Evolutionary conservation across 225 moss, liverwort and hornwort genomes (phyloP).

Genomic region (Neckera pumila): DNA sequence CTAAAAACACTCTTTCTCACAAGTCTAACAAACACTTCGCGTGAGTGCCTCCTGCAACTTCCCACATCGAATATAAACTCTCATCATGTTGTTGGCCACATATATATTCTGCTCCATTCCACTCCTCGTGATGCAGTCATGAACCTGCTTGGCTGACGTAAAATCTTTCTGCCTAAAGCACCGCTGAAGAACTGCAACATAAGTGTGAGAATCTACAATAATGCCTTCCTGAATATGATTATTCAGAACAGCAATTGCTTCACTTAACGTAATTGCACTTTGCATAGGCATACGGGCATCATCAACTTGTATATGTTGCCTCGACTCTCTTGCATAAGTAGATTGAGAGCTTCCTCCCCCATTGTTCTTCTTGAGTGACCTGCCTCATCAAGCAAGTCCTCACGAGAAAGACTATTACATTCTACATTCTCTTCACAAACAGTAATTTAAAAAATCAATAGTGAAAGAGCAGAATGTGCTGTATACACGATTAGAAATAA

Average conservation of each 20-base stretch:
- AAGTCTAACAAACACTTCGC: background rate
- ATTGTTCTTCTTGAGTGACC: background rate
- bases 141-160: background rate
- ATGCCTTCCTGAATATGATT: background rate
- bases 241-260: background rate
- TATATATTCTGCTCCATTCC: background rate
- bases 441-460: background rate
- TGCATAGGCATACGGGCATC: background rate
- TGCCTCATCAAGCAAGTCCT: background rate
- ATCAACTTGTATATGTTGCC: background rate
- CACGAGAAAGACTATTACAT: background rate
- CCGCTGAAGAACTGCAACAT: background rate
- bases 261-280: background rate
- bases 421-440: background rate
- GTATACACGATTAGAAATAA: background rate
- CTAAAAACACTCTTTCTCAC: background rate
- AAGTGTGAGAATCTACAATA: background rate
- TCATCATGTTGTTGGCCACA: background rate
- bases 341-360: background rate
- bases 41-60: background rate
- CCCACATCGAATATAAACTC: background rate
- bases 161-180: background rate
- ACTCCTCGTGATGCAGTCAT: background rate
- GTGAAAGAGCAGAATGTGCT: background rate
- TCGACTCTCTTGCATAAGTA: background rate